Evolutionary conservation across 139 green algal genomes (phyloP).

Genomic region (Nannochloris sp.): DNA sequence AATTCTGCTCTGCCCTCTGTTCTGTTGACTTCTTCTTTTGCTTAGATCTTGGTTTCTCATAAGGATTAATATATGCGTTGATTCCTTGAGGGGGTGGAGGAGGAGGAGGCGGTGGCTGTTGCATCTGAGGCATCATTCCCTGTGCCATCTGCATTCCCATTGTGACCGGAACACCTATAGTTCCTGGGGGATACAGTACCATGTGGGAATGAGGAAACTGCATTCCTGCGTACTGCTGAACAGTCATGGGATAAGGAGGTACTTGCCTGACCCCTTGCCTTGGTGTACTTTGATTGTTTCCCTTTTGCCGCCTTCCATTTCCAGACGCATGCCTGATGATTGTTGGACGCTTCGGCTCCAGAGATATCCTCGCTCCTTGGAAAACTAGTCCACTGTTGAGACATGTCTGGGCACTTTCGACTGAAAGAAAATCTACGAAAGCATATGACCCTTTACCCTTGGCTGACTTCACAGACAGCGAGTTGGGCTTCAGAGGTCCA

Average conservation of each 20-base stretch:
- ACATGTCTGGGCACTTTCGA: slow-evolving; percentile 10
- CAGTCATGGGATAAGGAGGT: not conserved
- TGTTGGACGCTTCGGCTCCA: slow-evolving; percentile 20
- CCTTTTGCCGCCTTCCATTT: not conserved
- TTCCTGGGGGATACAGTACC: not conserved
- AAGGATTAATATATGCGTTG: too few relatives aligned
- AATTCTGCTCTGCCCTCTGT: too few relatives aligned
- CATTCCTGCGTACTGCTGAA: not conserved
- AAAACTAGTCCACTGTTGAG: slow-evolving; percentile 3
- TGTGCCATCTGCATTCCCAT: not conserved
- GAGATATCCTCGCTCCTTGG: not conserved
- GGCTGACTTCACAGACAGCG: slow-evolving; percentile 31
- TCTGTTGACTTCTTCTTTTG: too few relatives aligned
- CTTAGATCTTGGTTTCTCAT: too few relatives aligned
- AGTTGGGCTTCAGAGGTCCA: slow-evolving; percentile 16
- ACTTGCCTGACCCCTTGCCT: not conserved
- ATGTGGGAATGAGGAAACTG: not conserved
- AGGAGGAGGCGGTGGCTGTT: not conserved
- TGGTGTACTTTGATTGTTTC: not conserved
- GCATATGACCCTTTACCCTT: slow-evolving; percentile 36
- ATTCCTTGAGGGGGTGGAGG: not conserved
- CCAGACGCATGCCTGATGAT: not conserved
- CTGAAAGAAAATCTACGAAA: slow-evolving; percentile 41
- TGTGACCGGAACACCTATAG: slow-evolving; percentile 1
- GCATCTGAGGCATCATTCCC: slow-evolving; percentile 5